These are phyloP conservation scores for Protomyces gravidus DNA, from an alignment of 1,139 yeast genomes.

Conservation along the genomic window DNA sequence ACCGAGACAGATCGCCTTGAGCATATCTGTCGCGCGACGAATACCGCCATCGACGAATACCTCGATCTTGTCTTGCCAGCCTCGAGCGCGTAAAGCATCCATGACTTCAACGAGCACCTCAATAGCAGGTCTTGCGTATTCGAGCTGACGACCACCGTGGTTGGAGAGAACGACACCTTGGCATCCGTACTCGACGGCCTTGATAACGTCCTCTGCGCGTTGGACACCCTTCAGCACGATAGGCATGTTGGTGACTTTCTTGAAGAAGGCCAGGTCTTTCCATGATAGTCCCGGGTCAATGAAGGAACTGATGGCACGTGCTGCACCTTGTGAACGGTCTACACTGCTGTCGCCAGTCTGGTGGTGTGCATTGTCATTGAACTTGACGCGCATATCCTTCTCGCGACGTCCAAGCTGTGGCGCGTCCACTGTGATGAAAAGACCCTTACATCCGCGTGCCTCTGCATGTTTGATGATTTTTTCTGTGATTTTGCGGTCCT, in stretches of 20 bases:
- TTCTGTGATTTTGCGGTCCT: slow-evolving; percentile 59
- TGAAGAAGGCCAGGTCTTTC: slow-evolving; percentile 61
- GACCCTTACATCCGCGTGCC: slow-evolving; percentile 66
- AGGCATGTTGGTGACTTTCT: slow-evolving; percentile 57
- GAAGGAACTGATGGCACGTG: slow-evolving; percentile 76
- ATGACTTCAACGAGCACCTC: slow-evolving; percentile 64
- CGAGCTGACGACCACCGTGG: slow-evolving; percentile 57
- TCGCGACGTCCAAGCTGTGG: slow-evolving; percentile 94
- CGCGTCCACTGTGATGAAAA: slow-evolving; percentile 88
- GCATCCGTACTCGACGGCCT: slow-evolving; percentile 48
- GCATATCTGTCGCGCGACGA: slow-evolving; percentile 65
- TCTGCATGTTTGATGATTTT: slow-evolving; percentile 68
- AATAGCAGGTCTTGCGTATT: slow-evolving; percentile 61
- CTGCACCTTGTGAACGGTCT: slow-evolving; percentile 76
- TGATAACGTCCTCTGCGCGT: slow-evolving; percentile 50
- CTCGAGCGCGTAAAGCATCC: slow-evolving; percentile 50
- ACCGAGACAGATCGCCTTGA: slow-evolving; percentile 69
- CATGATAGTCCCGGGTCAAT: slow-evolving; percentile 75
- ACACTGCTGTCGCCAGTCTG: slow-evolving; percentile 47
- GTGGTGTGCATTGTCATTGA: slow-evolving; percentile 50
- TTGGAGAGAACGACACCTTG: slow-evolving; percentile 53
- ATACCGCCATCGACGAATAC: slow-evolving; percentile 62
- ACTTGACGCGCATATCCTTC: slow-evolving; percentile 55
- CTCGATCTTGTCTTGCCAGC: slow-evolving; percentile 46
- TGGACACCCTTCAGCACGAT: slow-evolving; percentile 55